Base-by-base conservation (phyloP, 352 stramenopile genomes). In the Peronosclerospora sorghi region DNA sequence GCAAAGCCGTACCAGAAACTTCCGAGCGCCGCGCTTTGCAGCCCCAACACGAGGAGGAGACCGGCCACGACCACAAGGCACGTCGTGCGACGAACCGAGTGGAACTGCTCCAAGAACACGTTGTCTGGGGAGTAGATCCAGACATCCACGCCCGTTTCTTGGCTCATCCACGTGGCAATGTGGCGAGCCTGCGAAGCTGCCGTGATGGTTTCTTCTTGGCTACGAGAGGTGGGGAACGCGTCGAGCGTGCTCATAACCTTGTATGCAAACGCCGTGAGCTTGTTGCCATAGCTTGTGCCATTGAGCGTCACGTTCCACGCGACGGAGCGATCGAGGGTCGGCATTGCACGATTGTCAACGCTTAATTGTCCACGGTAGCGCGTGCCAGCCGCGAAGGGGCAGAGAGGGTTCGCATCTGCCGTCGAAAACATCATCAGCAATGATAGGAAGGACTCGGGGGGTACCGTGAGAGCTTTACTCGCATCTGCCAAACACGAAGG, bases 41-140 rank as follows among this genome's bases (percentile, higher is more conserved):
- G 21, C 2, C 61, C 34, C 30, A 85, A 79, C 15, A 87, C 60
- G 12, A 65, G 48, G 4, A 29, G 51, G 10, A 87, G 48, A 39
- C 65, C 48, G 9, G 69, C 42, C 4, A 69, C 59, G 14, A 87
- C 59, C 3, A 83, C 48, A 42, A 68, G 42, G 46, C 71, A 80
- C 14, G 58, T 60, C 49, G 77, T 70, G 27, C 50, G 41, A 28
- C 74, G 63, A 48, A 85, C 60, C 8, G 67, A 73, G 38, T 70
- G 47, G 48, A 83, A 87, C 55, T 87, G 74, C 42, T 85, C 72
- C 43, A 87, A 67, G 44, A 68, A 85, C 2, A 77, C 51, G 46
- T 75, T 83, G 17, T 60, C 57, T 6, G 60, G 57, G 14, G 74
- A 83, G 56, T 85, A 83, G 2, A 62, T 68, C 74, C 74, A 87